Evolutionary conservation across 257 asterid genomes (phyloP), one percentile per base, ranked within the genome.

Genomic region (Euphrasia confusa): DNA sequence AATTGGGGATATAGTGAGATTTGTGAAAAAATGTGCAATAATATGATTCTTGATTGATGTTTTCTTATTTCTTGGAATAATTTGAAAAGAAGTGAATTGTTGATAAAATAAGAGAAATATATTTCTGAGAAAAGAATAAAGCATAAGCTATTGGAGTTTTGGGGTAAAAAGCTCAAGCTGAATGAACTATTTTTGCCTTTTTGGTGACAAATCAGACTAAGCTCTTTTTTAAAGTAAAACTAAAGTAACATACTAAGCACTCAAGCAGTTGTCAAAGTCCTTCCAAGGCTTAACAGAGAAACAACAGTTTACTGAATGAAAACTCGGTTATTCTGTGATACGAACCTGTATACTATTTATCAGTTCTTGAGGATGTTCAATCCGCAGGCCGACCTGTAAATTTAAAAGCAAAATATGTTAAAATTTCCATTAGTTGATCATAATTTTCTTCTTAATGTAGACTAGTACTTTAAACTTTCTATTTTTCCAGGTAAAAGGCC

Each of bases 291-390:
- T 13, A 28, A 63, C 10, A 24, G 32, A 32, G 53, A 45, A 52
- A 52, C 56, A 55, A 9, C 58, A 58, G 21, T 50, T 17, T 54
- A 14, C 58, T 14, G 17, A 10, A n/a, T 24, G 45, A 61, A 64
- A 15, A 66, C 24, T 21, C 24, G 1, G 24, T 21, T 21, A 11
- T 27, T 55, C 57, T 3, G 10, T 37, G 8, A 15, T 2, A 71
- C 74, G 1, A 57, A 92, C 98, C 96, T 92, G 97, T 66, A 92
- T 92, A 73, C 75, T 74, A 77, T 92, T 82, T 64, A 89, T 83
- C 81, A 92, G 63, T 75, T 83, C 88, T 71, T 89, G 99, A 67
- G 97, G 99, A 79, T 92, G 99, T 81, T 92, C 99, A 63, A 86
- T 66, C 58, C 99, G 90, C 76, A 92, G 78, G 50, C 99, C 99